Conservation (phyloP, 176 grass and related monocot species). For the Raddia distichophylla region DNA sequence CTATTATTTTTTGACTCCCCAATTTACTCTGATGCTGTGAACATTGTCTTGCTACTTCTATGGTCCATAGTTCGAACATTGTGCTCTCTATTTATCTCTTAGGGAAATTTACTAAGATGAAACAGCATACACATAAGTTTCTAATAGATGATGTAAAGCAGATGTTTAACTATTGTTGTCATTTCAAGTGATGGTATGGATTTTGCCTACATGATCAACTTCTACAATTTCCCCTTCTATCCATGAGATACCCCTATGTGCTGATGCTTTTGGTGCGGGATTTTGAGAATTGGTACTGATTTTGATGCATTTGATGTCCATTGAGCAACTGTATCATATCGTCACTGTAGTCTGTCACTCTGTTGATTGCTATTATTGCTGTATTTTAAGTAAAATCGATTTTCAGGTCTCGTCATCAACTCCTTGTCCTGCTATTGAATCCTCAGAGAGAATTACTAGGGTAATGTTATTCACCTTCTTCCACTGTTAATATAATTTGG, state of each 20-base stretch:
- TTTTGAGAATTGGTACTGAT: conserved; percentile 6
- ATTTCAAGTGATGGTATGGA: conserved; percentile 1
- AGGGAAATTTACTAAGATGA: background rate
- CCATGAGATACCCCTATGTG: background rate
- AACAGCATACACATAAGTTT: conserved; percentile 7
- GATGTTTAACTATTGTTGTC: background rate
- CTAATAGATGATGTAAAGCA: background rate
- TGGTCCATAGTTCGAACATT: conserved; percentile 7
- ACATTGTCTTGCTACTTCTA: background rate
- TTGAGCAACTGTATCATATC: conserved; percentile 9
- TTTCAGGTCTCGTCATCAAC: conserved; percentile 54
- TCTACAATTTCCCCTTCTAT: background rate
- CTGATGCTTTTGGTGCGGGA: background rate
- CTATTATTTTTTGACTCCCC: conserved; percentile 2
- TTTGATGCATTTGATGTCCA: conserved; percentile 7
- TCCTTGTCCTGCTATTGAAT: conserved; percentile 55
- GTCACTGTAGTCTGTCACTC: background rate
- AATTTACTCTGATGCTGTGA: background rate
- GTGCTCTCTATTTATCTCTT: background rate
- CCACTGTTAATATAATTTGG: background rate
- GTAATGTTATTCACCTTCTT: conserved; percentile 33
- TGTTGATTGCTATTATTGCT: conserved; percentile 1
- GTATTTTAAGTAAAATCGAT: background rate
- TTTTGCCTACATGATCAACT: background rate
- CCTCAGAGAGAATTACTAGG: conserved; percentile 45